Percentiles rank a stretch among this genome's conserved stretches.
phyloP scores from a whole-genome alignment of 768 basidiomycete genomes.

The Grammothele lineata region DNA sequence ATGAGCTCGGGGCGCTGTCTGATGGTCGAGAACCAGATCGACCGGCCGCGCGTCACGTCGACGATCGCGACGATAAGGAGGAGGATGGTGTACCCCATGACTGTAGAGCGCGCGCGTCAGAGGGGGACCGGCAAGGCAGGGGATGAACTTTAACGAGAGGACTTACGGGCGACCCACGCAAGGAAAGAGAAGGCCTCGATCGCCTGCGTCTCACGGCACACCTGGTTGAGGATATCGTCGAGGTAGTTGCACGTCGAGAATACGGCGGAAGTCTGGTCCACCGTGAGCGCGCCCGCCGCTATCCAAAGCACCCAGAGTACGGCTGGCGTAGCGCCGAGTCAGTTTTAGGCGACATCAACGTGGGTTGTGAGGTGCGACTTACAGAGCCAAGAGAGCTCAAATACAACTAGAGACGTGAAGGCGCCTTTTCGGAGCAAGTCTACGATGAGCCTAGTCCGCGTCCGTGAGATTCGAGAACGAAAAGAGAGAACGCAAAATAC shows the following conservation, averaged over 20 bases:
- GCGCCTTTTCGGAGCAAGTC: constrained; percentile 24
- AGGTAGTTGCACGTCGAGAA: constrained; percentile 14
- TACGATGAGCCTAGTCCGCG: constrained; percentile 21
- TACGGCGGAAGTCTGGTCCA: constrained; percentile 5
- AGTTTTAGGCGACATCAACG: background rate
- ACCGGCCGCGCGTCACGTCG: constrained; percentile 3
- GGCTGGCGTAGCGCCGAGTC: constrained; percentile 3
- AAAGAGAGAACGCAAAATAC: background rate
- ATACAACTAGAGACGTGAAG: constrained; percentile 26
- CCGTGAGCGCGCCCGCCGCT: constrained; percentile 20
- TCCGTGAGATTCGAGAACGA: background rate
- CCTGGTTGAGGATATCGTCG: constrained; percentile 13
- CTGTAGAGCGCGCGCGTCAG: too few relatives aligned
- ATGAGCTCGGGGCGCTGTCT: background rate
- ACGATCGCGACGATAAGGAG: constrained; percentile 15
- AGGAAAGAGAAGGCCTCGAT: constrained; percentile 26
- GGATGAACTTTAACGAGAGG: too few relatives aligned
- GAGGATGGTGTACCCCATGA: constrained; percentile 9
- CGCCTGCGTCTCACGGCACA: constrained; percentile 24
- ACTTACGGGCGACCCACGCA: constrained; percentile 21
- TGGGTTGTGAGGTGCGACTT: background rate
- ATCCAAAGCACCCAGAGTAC: constrained; percentile 30
- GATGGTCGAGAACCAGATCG: constrained; percentile 13
- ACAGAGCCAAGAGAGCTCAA: constrained; percentile 27
- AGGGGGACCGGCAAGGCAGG: too few relatives aligned